Base-by-base conservation (phyloP, 2,329 filamentous ascomycete genomes). In the Bipolaris victoriae region DNA sequence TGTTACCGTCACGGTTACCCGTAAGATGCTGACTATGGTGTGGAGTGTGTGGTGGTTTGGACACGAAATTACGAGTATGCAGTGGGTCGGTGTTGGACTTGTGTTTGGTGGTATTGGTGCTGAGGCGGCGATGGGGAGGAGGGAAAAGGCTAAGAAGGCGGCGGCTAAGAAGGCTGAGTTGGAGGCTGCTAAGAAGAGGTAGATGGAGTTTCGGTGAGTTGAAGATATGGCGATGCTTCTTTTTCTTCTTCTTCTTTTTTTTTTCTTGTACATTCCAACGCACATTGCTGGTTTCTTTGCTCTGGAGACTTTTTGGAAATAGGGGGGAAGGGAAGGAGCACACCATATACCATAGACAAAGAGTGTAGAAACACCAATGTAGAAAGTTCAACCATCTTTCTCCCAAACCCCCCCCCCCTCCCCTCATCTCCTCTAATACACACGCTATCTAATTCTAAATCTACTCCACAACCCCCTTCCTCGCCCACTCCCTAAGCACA, bases 21-120 rank as follows among this genome's bases (percentile, higher is more conserved):
- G 95, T 72, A 99, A 99, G 82, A 99, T 99, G 95, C 86, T 98
- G 76, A 98, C 94, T 65, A 99, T 99, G 95, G 91, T 98, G 58
- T 83, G 98, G 49, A 97, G 92, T 52, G 95, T 99, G 26, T 82
- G 98, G 59, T 92, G 92, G 79, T 99, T 98, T 75, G 95, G 95
- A 26, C 95, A 99, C 77, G 86, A 85, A 62, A 84, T 99, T 47
- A 90, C 86, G 26, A 79, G 82, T n/a, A 96, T 94, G 84, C 95
- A 99, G 80, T 97, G 93, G 91, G 80, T 96, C 6, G 95, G 95
- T 62, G 93, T 99, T 31, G 89, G 86, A 0, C 82, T 99, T 57
- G 95, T 99, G 7, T 99, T 99, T 80, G 92, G 93, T 24, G 95
- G 94, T 49, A 93, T 99, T 72, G 95, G 92, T 29, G 90, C 93